phyloP scores from a whole-genome alignment of 306 rosid genomes.

The Myrica gale region DNA sequence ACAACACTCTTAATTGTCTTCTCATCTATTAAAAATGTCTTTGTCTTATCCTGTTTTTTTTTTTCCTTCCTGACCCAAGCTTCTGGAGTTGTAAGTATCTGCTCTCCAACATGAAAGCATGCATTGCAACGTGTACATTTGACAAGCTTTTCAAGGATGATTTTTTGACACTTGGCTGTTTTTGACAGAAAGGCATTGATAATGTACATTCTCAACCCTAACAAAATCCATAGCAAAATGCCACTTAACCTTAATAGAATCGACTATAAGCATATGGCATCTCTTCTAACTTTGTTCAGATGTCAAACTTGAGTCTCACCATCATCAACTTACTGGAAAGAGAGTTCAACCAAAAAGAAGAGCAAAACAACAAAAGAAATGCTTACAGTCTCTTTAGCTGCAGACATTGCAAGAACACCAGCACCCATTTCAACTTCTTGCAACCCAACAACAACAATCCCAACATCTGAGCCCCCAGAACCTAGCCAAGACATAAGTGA shows the following conservation, averaged over 20 bases:
- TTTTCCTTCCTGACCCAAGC: not conserved
- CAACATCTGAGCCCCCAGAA: conserved; percentile 68
- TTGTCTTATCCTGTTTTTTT: not conserved
- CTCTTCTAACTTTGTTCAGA: not conserved
- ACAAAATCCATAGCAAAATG: not conserved
- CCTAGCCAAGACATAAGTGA: conserved; percentile 91
- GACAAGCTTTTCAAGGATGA: not conserved
- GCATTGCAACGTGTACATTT: not conserved
- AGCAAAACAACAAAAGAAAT: conserved; percentile 18
- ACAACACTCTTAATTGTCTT: not conserved
- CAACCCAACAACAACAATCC: conserved; percentile 89
- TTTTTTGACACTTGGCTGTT: not conserved
- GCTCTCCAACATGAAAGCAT: not conserved
- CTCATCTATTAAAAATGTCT: not conserved
- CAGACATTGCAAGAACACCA: conserved; percentile 97
- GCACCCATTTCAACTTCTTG: conserved; percentile 99
- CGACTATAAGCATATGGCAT: not conserved
- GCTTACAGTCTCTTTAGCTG: conserved; percentile 96
- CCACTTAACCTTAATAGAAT: not conserved
- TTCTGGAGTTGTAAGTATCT: not conserved
- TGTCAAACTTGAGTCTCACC: not conserved
- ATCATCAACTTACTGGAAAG: not conserved
- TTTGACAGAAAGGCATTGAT: not conserved
- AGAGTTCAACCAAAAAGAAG: conserved; percentile 2
- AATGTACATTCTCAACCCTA: not conserved